Base-by-base conservation (phyloP, 345 rosid species). In the Physaria fendleri region DNA sequence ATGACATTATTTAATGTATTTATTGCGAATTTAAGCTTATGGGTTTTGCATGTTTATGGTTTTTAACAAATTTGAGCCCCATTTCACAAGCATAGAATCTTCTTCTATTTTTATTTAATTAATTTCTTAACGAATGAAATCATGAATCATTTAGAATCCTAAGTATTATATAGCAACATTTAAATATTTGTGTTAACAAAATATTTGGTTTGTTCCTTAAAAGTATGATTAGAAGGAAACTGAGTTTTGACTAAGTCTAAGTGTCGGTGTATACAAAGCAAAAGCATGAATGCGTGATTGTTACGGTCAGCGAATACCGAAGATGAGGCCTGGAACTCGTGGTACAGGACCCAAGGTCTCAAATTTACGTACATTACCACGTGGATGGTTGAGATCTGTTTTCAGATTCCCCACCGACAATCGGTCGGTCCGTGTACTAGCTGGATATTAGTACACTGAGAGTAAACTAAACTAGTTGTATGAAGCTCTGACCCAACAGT, bases 381-480 rank as follows among this genome's bases (percentile, higher is more conserved):
- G 57, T 69, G 68, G 35, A 46, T 30, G 68, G 57, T 41, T n/a
- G 7, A 54, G 63, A 40, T 69, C 17, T 46, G 30, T 38, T 30
- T 37, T 12, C 22, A 45, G 57, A 55, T 46, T 61, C 57, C 55
- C 74, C 74, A 69, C 74, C 68, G 74, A 69, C 74, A 62, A 69
- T 44, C 64, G 55, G 56, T 60, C 67, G 61, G 47, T 42, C 33
- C 48, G 16, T 41, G 22, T 47, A 40, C 20, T 38, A 34, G 57
- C 20, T 56, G 41, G 18, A 28, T 44, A 25, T 10, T 22, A 23
- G 21, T 38, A 21, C 44, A 29, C 40, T 20, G 30, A 32, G 22
- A 32, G 37, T 32, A 10, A 32, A 32, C 35, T 41, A 1, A 54
- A 64, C 37, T 23, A 43, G 54, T 35, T 45, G 40, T 30, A 13